phyloP scores from a whole-genome alignment of 805 yeast genomes.

The Metahyphopichia silvanorum region DNA sequence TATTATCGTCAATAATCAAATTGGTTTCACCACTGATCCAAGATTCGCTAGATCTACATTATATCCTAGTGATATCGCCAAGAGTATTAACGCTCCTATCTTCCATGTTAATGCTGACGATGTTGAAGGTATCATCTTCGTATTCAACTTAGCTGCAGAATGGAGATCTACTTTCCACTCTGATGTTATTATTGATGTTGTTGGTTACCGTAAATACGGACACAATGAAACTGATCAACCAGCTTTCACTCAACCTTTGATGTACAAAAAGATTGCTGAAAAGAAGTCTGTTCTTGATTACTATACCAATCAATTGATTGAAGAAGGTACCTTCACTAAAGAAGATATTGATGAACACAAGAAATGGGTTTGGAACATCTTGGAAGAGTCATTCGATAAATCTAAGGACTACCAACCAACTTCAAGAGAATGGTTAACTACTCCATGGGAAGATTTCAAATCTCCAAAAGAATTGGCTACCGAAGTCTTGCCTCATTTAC shows the following conservation, averaged over 20 bases:
- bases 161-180: constrained; percentile 97
- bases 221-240: constrained; percentile 99
- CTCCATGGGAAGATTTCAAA: constrained; percentile 99
- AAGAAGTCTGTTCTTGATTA: constrained; percentile 86
- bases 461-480: constrained; percentile 96
- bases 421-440: constrained; percentile 95
- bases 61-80: constrained; percentile 96
- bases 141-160: constrained; percentile 96
- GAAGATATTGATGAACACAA: constrained; percentile 94
- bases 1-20: constrained; percentile 94
- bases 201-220: constrained; percentile 98
- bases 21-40: constrained; percentile 99
- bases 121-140: constrained; percentile 86
- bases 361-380: constrained; percentile 94
- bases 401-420: constrained; percentile 89
- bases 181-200: constrained; percentile 94
- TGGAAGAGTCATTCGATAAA: constrained; percentile 86
- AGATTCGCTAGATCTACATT: constrained; percentile 96
- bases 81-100: constrained; percentile 94
- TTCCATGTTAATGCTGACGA: constrained; percentile 99
- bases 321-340: constrained; percentile 85
- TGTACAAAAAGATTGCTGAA: constrained; percentile 88
- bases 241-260: constrained; percentile 95
- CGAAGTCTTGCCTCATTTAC: constrained; percentile 92
- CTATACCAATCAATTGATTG: constrained; percentile 73